phyloP scores from a whole-genome alignment of 2,329 filamentous ascomycete species.

The Fusarium virguliforme region DNA sequence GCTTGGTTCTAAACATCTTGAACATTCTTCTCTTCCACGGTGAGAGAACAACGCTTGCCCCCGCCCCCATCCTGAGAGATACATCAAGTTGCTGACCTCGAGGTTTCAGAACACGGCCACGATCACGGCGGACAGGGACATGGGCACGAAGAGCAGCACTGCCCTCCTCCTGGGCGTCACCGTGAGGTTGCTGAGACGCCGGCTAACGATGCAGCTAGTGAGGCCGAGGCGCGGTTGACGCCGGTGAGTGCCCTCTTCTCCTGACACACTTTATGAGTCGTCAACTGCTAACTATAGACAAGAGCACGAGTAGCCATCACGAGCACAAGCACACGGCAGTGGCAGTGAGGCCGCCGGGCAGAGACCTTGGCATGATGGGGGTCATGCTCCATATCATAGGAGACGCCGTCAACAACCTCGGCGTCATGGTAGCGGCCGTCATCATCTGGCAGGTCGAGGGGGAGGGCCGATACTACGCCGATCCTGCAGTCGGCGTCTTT shows the following conservation, averaged over 20 bases:
- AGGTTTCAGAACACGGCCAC: constrained; percentile 56
- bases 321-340: constrained; percentile 65
- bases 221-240: constrained; percentile 33
- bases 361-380: constrained; percentile 80
- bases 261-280: constrained; percentile 9
- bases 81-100: constrained; percentile 14
- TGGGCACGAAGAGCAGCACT: constrained; percentile 44
- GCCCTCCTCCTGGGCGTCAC: constrained; percentile 16
- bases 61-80: neutral
- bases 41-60: constrained; percentile 50
- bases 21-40: constrained; percentile 77
- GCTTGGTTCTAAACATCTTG: constrained; percentile 77
- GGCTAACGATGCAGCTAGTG: constrained; percentile 24
- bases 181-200: constrained; percentile 25
- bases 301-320: constrained; percentile 57
- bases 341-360: constrained; percentile 55
- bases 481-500: constrained; percentile 77
- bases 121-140: constrained; percentile 54
- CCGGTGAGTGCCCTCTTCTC: constrained; percentile 36
- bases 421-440: constrained; percentile 79
- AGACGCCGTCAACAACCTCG: constrained; percentile 83
- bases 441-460: constrained; percentile 78
- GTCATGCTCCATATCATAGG: constrained; percentile 80
- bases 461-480: constrained; percentile 76
- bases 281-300: constrained; percentile 30